Percentiles rank a stretch among this genome's conserved stretches.
Conservation (phyloP, 139 green algal genomes). For the Nannochloris sp. region DNA sequence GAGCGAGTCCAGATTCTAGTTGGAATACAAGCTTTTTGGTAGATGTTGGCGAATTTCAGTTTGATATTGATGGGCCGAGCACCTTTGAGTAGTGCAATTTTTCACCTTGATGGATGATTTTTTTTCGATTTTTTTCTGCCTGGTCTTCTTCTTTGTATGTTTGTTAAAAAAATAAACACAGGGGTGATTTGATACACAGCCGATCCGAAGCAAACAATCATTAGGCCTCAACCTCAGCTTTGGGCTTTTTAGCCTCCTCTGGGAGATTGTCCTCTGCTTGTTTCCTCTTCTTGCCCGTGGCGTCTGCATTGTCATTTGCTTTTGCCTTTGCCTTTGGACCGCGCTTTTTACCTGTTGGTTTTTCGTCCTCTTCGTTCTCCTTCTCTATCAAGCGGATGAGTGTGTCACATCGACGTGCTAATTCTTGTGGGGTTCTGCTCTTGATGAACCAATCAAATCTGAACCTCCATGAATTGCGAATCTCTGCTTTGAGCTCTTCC, state of each 20-base stretch:
- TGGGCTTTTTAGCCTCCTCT: neutral
- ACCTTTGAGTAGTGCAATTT: neutral
- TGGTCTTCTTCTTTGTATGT: neutral
- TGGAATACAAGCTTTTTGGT: constrained; percentile 20
- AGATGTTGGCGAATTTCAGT: constrained; percentile 14
- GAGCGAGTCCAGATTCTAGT: neutral
- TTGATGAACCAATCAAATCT: constrained; percentile 99
- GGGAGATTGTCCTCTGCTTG: neutral
- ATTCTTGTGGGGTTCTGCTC: constrained; percentile 77
- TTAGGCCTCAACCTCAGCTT: neutral
- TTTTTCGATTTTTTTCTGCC: neutral
- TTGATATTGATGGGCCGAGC: constrained; percentile 3
- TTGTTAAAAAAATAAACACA: neutral
- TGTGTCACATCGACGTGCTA: constrained; percentile 75
- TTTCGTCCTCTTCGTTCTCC: constrained; percentile 57
- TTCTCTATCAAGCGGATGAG: constrained; percentile 98
- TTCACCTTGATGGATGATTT: no score
- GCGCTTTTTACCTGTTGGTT: constrained; percentile 19
- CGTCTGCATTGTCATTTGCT: neutral
- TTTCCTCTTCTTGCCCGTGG: constrained; percentile 15
- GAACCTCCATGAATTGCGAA: constrained; percentile 88
- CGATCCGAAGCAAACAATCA: no score
- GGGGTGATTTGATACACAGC: neutral
- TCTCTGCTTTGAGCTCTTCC: constrained; percentile 95
- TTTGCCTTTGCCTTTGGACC: constrained; percentile 3